Percentiles rank a stretch among this genome's conserved stretches.
Conservation (phyloP, 768 basidiomycete genomes). For the Cystofilobasidium ferigula region DNA sequence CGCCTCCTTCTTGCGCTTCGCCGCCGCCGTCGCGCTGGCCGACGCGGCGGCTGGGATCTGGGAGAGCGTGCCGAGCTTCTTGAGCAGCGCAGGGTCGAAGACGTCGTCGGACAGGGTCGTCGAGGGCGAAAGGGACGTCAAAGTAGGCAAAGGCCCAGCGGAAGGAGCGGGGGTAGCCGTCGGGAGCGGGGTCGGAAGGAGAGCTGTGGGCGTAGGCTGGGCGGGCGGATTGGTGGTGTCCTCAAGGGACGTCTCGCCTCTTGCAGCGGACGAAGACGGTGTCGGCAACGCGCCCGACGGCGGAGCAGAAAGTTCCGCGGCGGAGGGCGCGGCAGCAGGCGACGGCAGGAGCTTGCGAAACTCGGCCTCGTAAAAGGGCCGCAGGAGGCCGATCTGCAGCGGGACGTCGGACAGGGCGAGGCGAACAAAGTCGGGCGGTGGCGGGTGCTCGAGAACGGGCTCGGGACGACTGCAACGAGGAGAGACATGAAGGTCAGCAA, state of each 20-base stretch:
- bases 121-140: neutral
- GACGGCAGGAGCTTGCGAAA: conserved; percentile 16
- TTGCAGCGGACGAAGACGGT: neutral
- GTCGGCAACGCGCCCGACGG: neutral
- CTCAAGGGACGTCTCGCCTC: neutral
- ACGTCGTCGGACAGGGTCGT: conserved; percentile 16
- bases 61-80: conserved; percentile 7
- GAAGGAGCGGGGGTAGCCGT: neutral
- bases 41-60: conserved; percentile 9
- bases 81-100: conserved; percentile 17
- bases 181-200: neutral
- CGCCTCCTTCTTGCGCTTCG: conserved; percentile 6
- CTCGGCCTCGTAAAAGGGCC: conserved; percentile 49
- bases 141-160: neutral
- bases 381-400: conserved; percentile 75
- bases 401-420: conserved; percentile 57
- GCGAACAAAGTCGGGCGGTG: conserved; percentile 67
- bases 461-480: conserved; percentile 13
- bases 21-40: neutral
- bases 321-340: neutral
- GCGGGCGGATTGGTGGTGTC: neutral
- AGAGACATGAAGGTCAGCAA: neutral
- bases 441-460: conserved; percentile 61
- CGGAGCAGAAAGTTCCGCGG: neutral
- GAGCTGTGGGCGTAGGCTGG: neutral